Evolutionary conservation across 768 basidiomycete species (phyloP), one percentile per base, ranked within the genome.

Genomic region (Hypsizygus marmoreus): DNA sequence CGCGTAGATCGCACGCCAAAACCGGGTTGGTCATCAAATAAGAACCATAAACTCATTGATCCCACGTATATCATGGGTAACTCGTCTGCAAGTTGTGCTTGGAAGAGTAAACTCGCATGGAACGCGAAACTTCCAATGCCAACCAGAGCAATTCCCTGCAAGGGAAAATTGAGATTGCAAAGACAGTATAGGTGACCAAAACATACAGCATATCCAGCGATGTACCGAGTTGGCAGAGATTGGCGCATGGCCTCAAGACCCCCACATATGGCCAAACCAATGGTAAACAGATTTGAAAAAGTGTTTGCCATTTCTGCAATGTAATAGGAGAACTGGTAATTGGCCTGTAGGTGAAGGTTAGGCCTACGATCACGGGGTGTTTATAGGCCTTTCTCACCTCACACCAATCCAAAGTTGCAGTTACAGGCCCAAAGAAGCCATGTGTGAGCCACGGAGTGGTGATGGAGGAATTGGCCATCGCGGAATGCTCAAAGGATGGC

Each of bases 61-160:
- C 78, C 77, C 43, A 84, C 79, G 58, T 84, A 88, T 44, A 89
- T 78, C 88, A 91, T 91, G 2, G 88, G 88, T 7, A 92, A 69
- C 59, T 92, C 89, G 55, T 92, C 89, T 26, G 86, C 83, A 42
- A 88, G 77, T 57, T 92, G 89, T 8, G 88, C 87, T 52, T 82
- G 76, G 62, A 81, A 92, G 29, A 79, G 70, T 23, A 92, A 70
- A 2, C 86, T 89, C 9, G 85, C 84, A 53, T 92, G 89, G 61
- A 92, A 92, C 36, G 82, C 77, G 56, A 84, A 81, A 58, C 86
- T 88, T 14, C 89, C 88, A 10, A 88, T 49, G n/a, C 86, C 88
- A 33, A 91, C 80, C 14, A 88, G 64, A 13, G 71, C 80, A 47
- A 88, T 72, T 3, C 84, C 85, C 84, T 88, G 42, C 23, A 46